phyloP scores from a whole-genome alignment of 176 grass and related monocot genomes.

The Hsuehochloa calcarea region DNA sequence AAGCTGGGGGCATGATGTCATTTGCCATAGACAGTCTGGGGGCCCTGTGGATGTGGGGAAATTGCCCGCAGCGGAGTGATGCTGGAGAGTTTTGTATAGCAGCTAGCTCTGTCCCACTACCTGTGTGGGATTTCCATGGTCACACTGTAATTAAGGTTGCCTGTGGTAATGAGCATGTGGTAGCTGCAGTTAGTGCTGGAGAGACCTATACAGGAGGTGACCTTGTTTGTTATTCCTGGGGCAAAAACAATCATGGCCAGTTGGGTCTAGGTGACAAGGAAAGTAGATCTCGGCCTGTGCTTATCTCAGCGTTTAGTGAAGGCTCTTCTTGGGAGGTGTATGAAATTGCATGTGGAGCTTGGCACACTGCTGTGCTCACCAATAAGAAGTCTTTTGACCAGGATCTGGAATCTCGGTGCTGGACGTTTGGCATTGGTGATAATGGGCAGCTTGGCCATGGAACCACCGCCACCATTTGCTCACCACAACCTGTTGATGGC shows the following conservation, averaged over 20 bases:
- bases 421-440: constrained; percentile 89
- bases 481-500: constrained; percentile 70
- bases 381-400: constrained; percentile 79
- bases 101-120: constrained; percentile 54
- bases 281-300: constrained; percentile 56
- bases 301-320: constrained; percentile 59
- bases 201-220: constrained; percentile 63
- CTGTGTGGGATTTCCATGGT: constrained; percentile 93
- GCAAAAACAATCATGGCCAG: constrained; percentile 90
- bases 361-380: constrained; percentile 73
- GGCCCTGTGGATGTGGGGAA: constrained; percentile 93
- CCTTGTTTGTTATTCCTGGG: constrained; percentile 85
- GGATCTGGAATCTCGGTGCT: constrained; percentile 85
- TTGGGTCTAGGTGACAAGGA: constrained; percentile 86
- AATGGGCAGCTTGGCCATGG: constrained; percentile 96
- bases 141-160: constrained; percentile 85
- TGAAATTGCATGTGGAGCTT: constrained; percentile 91
- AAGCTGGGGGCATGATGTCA: constrained; percentile 98
- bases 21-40: constrained; percentile 93
- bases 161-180: constrained; percentile 95
- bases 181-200: constrained; percentile 78
- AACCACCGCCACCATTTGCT: constrained; percentile 58
- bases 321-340: constrained; percentile 88
- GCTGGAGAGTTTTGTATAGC: constrained; percentile 56
- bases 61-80: constrained; percentile 69